Percentiles rank a stretch among this genome's conserved stretches.
These are phyloP conservation scores for Penicillium paradoxum DNA, from an alignment of 495 filamentous ascomycete species.

Conservation along the genomic window DNA sequence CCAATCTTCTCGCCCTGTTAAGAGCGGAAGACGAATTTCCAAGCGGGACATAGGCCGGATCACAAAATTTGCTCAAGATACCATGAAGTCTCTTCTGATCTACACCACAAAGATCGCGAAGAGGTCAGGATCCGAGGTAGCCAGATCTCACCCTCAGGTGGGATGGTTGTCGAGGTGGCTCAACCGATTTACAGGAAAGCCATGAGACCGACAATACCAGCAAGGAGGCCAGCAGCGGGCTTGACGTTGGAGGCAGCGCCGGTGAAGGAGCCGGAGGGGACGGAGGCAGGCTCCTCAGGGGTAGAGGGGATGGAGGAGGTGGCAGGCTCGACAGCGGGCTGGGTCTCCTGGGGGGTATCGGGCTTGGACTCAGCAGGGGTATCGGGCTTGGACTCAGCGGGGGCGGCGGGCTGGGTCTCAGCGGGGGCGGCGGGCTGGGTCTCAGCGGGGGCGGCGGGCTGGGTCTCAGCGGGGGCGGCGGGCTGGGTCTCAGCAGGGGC, in stretches of 20 bases:
- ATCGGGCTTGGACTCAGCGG: constrained; percentile 1
- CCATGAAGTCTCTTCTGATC: constrained; percentile 4
- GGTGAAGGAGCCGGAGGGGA: constrained; percentile 21
- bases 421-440: constrained; percentile 6
- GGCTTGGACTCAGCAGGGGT: constrained; percentile 1
- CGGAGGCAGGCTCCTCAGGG: constrained; percentile 12
- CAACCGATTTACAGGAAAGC: constrained; percentile 34
- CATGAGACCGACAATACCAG: constrained; percentile 38
- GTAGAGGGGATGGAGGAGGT: constrained; percentile 10
- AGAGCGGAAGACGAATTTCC: constrained; percentile 1
- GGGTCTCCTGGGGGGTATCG: no score
- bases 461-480: constrained; percentile 6
- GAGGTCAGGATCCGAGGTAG: not conserved
- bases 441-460: not conserved
- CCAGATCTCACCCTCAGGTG: not conserved
- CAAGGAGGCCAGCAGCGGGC: constrained; percentile 35
- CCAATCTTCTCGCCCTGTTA: constrained; percentile 4
- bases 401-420: constrained; percentile 1
- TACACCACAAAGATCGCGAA: constrained; percentile 17
- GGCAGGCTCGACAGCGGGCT: constrained; percentile 1
- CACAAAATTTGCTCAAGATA: constrained; percentile 3
- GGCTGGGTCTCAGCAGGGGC: not conserved
- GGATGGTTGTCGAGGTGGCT: not conserved
- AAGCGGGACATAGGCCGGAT: constrained; percentile 13
- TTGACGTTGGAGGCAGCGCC: constrained; percentile 33